Percentiles rank a stretch among this genome's conserved stretches.
phyloP scores from a whole-genome alignment of 495 filamentous ascomycete species.

The Aspergillus bertholletiae region DNA sequence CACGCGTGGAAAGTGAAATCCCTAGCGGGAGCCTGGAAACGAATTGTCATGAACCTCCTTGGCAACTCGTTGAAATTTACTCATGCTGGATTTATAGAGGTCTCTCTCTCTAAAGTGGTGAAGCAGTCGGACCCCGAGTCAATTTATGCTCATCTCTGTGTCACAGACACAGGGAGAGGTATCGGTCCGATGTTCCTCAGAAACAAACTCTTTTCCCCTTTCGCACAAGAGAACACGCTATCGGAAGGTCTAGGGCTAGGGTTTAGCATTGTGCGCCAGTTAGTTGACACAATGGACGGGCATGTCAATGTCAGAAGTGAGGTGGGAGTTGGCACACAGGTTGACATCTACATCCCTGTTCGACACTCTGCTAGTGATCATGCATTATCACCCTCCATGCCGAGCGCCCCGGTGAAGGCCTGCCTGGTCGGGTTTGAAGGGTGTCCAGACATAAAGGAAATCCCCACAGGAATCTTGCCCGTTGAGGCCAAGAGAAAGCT shows the following conservation, averaged over 20 bases:
- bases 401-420: slow-evolving; percentile 1
- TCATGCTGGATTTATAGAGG: slow-evolving; percentile 51
- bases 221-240: slow-evolving; percentile 66
- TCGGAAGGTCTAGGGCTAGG: slow-evolving; percentile 67
- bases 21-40: slow-evolving; percentile 60
- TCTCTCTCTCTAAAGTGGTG: slow-evolving; percentile 39
- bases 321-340: slow-evolving; percentile 54
- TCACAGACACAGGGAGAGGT: slow-evolving; percentile 67
- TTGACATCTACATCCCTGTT: slow-evolving; percentile 50
- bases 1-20: slow-evolving; percentile 51
- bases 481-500: slow-evolving; percentile 32
- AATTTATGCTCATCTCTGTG: slow-evolving; percentile 38
- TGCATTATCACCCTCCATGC: neutral
- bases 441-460: slow-evolving; percentile 24
- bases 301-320: slow-evolving; percentile 57
- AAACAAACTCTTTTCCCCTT: slow-evolving; percentile 64
- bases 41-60: slow-evolving; percentile 70
- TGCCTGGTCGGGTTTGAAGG: slow-evolving; percentile 32
- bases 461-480: slow-evolving; percentile 22
- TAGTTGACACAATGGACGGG: slow-evolving; percentile 58
- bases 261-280: slow-evolving; percentile 64
- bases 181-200: slow-evolving; percentile 66
- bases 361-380: slow-evolving; percentile 3
- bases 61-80: slow-evolving; percentile 76
- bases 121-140: slow-evolving; percentile 9